Evolutionary conservation across 78 protist genomes (phyloP).

Genomic region (Dictyostelium capitatum): DNA sequence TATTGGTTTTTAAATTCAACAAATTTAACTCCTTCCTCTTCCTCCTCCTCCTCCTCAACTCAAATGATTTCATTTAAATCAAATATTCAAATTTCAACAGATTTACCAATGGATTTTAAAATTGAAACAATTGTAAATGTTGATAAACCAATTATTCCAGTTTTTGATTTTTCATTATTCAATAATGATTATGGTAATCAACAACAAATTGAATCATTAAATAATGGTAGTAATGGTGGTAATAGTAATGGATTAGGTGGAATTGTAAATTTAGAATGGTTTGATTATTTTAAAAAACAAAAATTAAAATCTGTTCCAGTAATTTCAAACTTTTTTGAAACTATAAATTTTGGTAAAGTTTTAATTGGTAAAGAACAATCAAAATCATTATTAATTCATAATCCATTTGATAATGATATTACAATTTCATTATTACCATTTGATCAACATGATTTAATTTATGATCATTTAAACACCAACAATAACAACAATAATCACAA

Average conservation of each 20-base stretch:
- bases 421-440: constrained; percentile 11
- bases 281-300: neutral
- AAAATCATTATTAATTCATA: constrained; percentile 8
- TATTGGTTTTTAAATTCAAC: constrained; percentile 31
- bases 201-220: neutral
- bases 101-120: constrained; percentile 25
- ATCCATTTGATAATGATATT: constrained; percentile 29
- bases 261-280: neutral
- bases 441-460: neutral
- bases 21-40: neutral
- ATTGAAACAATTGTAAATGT: neutral
- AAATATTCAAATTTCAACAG: constrained; percentile 9
- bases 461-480: neutral
- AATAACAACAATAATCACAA: no score
- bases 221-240: neutral
- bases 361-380: neutral
- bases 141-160: constrained; percentile 20
- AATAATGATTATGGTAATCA: neutral
- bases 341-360: constrained; percentile 47
- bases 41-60: no score
- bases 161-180: neutral
- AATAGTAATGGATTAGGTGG: neutral
- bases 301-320: neutral
- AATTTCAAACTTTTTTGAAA: neutral
- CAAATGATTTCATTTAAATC: constrained; percentile 5